Base-by-base conservation (phyloP, 2,329 filamentous ascomycete species). In the Remersonia thermophila region DNA sequence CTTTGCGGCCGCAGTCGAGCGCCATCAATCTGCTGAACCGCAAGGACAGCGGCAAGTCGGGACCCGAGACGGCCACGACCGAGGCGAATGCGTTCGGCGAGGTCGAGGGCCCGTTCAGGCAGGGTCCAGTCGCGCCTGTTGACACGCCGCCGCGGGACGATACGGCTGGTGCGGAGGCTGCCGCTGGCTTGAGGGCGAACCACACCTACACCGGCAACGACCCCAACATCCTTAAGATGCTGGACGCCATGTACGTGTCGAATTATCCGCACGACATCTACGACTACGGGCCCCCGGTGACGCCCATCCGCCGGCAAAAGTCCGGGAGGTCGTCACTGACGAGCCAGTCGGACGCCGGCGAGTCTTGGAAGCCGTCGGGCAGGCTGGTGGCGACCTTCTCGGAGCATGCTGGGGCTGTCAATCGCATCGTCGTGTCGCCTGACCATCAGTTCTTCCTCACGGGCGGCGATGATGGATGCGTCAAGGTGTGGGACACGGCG, bases 361-460 rank as follows among this genome's bases (percentile, higher is more conserved):
- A 23, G 20, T 5, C 5, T 5, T 98, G 91, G 91, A 79, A 76
- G 45, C 91, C 91, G 0, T 74, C 78, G 37, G 87, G 91, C 2
- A 79, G 77, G 35, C 67, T 96, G 7, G 80, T 96, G 14, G 85
- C 87, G 2, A 84, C 84, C 1, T 86, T 96, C 51, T 77, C 83
- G 1, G 91, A 98, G 55, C 91, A 98, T 53, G 77, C 69, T 18
- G 84, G 77, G 0, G 73, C 83, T 7, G 75, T 96, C 45, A 94
- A 82, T 51, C 76, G 87, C 8, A 74, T 96, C 9, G 67, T 82
- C 2, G 74, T 85, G 7, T 80, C 91, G 2, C 85, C 89, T 1
- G 91, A 98, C 52, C 89, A 98, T 55, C 65, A 79, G 4, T 98
- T 98, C 61, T 98, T 98, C 57, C 71, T 95, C 38, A 96, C 91